These are phyloP conservation scores for Arthrinium puccinioides DNA, from an alignment of 2,329 filamentous ascomycete genomes.

Conservation along the genomic window DNA sequence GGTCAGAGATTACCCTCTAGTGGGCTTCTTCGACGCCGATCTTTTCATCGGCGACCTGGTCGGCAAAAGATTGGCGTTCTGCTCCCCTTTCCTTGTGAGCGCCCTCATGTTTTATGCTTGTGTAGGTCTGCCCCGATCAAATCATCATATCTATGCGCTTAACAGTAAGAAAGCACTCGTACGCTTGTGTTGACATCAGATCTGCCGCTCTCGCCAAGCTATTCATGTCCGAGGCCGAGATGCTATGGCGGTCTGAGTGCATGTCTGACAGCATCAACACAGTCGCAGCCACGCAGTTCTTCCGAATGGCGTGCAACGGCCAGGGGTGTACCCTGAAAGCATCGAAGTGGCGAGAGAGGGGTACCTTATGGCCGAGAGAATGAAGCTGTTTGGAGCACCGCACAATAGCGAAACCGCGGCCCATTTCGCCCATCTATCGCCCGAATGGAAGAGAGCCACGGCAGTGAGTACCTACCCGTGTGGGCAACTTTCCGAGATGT, in stretches of 20 bases:
- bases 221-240: slow-evolving; percentile 1
- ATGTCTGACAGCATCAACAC: neutral
- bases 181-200: neutral
- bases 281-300: neutral
- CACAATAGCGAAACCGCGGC: neutral
- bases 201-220: neutral
- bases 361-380: neutral
- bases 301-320: neutral
- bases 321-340: neutral
- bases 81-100: slow-evolving; percentile 9
- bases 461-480: too few species aligned
- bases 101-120: slow-evolving; percentile 11
- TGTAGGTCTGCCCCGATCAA: slow-evolving; percentile 7
- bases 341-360: neutral
- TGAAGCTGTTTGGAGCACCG: slow-evolving; percentile 1
- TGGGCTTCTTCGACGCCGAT: slow-evolving; percentile 12
- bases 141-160: too few species aligned
- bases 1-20: slow-evolving; percentile 8
- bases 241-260: slow-evolving; percentile 2
- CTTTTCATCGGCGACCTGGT: slow-evolving; percentile 12
- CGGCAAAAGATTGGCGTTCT: slow-evolving; percentile 7
- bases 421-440: neutral
- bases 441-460: slow-evolving; percentile 1
- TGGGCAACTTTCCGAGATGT: too few species aligned
- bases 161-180: neutral